Evolutionary conservation across 257 asterid genomes (phyloP), one percentile per base, ranked within the genome.

Genomic region (Jacaranda mimosifolia): DNA sequence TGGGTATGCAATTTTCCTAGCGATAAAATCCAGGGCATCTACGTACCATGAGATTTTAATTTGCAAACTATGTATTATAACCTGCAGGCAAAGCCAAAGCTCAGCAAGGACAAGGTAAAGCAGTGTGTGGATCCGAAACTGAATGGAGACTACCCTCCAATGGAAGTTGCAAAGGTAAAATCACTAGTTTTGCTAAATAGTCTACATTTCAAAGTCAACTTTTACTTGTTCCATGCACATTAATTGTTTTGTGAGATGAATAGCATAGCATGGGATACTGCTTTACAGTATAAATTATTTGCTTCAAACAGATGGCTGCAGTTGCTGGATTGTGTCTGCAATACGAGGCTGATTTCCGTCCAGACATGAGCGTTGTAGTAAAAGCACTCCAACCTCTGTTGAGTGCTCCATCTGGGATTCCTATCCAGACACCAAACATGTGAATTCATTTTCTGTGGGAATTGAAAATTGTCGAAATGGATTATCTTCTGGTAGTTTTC

Each of bases 81-180:
- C 32, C 32, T 26, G 1, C 73, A 89, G 94, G 91, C 89, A 63
- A 85, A 81, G 15, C 86, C 89, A 18, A 85, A 80, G 59, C 84
- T 89, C 12, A 65, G 87, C 8, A 84, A 83, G 77, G 87, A 82
- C 67, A 85, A 85, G 79, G 85, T 84, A 58, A 79, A 72, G 74
- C 86, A 85, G 67, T 75, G 86, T 59, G 86, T 87, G 68, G 91
- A 87, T 59, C 73, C 82, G 73, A 83, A 87, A 85, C 67, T 87
- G 68, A 70, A 76, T 8, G 86, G 85, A 19, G 82, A 81, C 36
- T 85, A 83, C 77, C 89, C 89, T 69, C 87, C 87, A 0, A 78
- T 80, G 82, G 91, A 84, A 6, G 84, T 82, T 78, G 87, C 89
- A 21, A 87, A 89, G 90, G 94, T 89, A 70, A 57, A 26, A 26